Conservation (phyloP, 1,284 basidiomycete species). For the Apiotrichum porosum region DNA sequence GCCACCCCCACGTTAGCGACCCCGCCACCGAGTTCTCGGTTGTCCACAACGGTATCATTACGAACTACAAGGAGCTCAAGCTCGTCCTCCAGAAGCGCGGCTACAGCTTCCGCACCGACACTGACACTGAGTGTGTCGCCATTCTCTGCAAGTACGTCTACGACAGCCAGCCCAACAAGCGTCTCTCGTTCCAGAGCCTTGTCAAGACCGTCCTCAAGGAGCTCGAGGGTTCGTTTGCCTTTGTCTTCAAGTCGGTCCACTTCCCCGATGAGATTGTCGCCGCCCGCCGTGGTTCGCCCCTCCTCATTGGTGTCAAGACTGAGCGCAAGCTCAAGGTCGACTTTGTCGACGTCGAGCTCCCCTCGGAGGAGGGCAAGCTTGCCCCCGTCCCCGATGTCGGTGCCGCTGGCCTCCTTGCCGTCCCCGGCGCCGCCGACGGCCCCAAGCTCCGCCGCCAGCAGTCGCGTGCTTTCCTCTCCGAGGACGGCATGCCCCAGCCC, state of each 20-base stretch:
- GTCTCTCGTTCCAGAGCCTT: slow-evolving; percentile 82
- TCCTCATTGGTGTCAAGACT: slow-evolving; percentile 98
- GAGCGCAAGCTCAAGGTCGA: slow-evolving; percentile 99
- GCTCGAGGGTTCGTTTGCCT: slow-evolving; percentile 98
- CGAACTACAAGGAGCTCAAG: slow-evolving; percentile 84
- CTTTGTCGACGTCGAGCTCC: slow-evolving; percentile 97
- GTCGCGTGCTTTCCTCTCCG: slow-evolving; percentile 96
- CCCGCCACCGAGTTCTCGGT: slow-evolving; percentile 75
- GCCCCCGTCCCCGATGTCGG: slow-evolving; percentile 27
- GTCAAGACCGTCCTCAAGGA: slow-evolving; percentile 97
- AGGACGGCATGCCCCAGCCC: slow-evolving; percentile 96
- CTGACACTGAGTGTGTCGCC: slow-evolving; percentile 96
- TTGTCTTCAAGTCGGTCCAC: slow-evolving; percentile 97
- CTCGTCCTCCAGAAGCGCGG: slow-evolving; percentile 94
- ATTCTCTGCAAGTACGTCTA: slow-evolving; percentile 96
- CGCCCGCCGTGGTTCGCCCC: slow-evolving; percentile 92
- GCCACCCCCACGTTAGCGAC: slow-evolving; percentile 92
- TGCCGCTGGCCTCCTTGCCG: slow-evolving; percentile 61
- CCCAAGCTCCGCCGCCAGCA: slow-evolving; percentile 85
- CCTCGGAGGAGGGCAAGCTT: slow-evolving; percentile 57
- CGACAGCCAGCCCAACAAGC: slow-evolving; percentile 86
- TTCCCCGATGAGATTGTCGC: slow-evolving; percentile 96
- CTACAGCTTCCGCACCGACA: slow-evolving; percentile 91
- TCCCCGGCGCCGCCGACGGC: slow-evolving; percentile 66
- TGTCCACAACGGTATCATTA: slow-evolving; percentile 99